Evolutionary conservation across 1,284 basidiomycete genomes (phyloP).

Genomic region (Ustilago bromivora): DNA sequence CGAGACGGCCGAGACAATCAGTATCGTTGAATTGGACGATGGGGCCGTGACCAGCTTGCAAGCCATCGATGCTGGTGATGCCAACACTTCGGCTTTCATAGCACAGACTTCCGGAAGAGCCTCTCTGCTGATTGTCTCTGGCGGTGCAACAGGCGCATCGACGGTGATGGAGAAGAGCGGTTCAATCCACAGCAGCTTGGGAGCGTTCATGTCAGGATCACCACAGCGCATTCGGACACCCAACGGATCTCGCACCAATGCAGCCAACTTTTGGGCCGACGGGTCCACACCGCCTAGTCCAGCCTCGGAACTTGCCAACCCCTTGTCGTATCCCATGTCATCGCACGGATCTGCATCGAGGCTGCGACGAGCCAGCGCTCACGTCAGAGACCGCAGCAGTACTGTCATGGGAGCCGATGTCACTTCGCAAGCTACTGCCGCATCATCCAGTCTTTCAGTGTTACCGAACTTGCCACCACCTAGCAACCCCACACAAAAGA

Average conservation of each 20-base stretch:
- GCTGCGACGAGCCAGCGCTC: conserved; percentile 38
- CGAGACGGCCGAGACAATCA: conserved; percentile 28
- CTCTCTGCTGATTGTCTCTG: conserved; percentile 33
- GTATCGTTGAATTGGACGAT: conserved; percentile 41
- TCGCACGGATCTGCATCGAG: conserved; percentile 45
- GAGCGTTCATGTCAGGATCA: conserved; percentile 29
- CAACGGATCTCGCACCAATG: conserved; percentile 39
- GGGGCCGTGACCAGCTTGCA: conserved; percentile 31
- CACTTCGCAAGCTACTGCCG: conserved; percentile 13
- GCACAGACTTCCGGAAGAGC: conserved; percentile 35
- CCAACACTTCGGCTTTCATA: conserved; percentile 23
- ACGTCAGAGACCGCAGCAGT: conserved; percentile 42
- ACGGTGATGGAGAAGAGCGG: conserved; percentile 37
- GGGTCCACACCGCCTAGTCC: conserved; percentile 49
- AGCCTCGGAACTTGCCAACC: conserved; percentile 34
- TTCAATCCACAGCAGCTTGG: conserved; percentile 39
- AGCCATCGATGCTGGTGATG: conserved; percentile 27
- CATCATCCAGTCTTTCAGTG: conserved; percentile 28
- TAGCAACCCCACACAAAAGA: conserved; percentile 21
- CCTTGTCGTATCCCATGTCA: conserved; percentile 47
- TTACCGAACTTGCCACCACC: conserved; percentile 34
- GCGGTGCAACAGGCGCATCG: conserved; percentile 3
- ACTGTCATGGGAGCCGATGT: conserved; percentile 9
- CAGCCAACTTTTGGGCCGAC: conserved; percentile 44
- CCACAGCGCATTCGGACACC: conserved; percentile 42